Evolutionary conservation across 148 eudicot genomes (phyloP).

Genomic region (Limonium bicolor): DNA sequence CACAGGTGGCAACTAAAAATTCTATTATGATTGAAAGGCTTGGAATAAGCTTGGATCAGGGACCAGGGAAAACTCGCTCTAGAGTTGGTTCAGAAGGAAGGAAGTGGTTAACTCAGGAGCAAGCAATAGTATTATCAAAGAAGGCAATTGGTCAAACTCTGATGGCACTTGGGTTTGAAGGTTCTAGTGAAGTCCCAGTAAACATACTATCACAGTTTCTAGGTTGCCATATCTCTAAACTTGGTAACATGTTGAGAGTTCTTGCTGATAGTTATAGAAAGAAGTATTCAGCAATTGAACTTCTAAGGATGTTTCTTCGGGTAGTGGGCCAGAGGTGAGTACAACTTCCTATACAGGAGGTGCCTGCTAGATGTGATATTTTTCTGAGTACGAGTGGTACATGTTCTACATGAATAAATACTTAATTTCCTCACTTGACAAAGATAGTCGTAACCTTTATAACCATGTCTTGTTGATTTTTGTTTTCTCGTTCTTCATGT

Average conservation of each 20-base stretch:
- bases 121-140: slow-evolving; percentile 57
- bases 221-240: slow-evolving; percentile 64
- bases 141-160: slow-evolving; percentile 54
- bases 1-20: slow-evolving; percentile 55
- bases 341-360: too few relatives aligned
- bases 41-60: slow-evolving; percentile 73
- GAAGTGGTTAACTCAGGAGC: slow-evolving; percentile 52
- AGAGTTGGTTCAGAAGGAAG: slow-evolving; percentile 36
- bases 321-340: slow-evolving; percentile 63
- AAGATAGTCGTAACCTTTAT: too few relatives aligned
- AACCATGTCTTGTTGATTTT: too few relatives aligned
- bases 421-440: too few relatives aligned
- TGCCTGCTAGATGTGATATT: too few relatives aligned
- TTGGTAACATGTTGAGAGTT: slow-evolving; percentile 59
- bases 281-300: slow-evolving; percentile 75
- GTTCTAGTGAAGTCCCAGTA: slow-evolving; percentile 53
- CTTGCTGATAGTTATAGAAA: slow-evolving; percentile 83
- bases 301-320: slow-evolving; percentile 82
- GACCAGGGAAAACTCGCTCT: slow-evolving; percentile 35
- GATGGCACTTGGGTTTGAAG: slow-evolving; percentile 59
- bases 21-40: slow-evolving; percentile 96
- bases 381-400: too few relatives aligned
- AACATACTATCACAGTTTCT: slow-evolving; percentile 69
- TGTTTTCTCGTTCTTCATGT: too few relatives aligned
- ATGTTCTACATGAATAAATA: too few relatives aligned